Base-by-base conservation (phyloP, 2,329 filamentous ascomycete genomes). In the Penicillium sp. region DNA sequence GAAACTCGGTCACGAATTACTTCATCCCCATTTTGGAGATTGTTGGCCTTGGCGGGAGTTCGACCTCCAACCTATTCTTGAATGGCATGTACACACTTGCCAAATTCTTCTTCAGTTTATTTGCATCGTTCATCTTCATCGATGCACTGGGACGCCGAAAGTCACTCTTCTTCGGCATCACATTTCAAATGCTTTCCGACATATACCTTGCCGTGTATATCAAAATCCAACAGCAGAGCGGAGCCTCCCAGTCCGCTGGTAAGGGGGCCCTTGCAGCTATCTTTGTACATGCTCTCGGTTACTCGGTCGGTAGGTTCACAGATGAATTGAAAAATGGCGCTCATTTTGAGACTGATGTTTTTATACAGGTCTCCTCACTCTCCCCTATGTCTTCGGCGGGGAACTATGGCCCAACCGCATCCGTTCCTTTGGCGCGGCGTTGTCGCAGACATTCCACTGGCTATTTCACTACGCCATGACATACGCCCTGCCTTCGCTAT, bases 331-430 rank as follows among this genome's bases (percentile, higher is more conserved):
- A 32, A 32, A n/a, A 7, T n/a, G 29, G 29, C 13, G 29, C 12
- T 32, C 6, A n/a, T 2, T n/a, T 8, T n/a, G n/a, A 8, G 13
- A n/a, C 13, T 32, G 4, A 32, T 13, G 2, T 15, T n/a, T 32
- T 12, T 32, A 6, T 32, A 32, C 6, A 32, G 29, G 29, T 7
- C 66, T 71, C 15, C 56, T 72, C 0, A 63, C 68, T 23, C 63
- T 77, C 0, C 74, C 74, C 0, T 77, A 75, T 44, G 63, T 76
- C 8, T 76, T 77, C 42, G 69, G 68, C 6, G 67, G 63, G 2
- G 74, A 76, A 52, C 52, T 76, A 0, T 77, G 72, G 72, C 73
- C 74, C 4, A 75, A 75, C 51, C 65, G 66, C 4, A 67, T 76
- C 46, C 71, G 74, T 0, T 75, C 73, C 0, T 75, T 75, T 53